Base-by-base conservation (phyloP, 208 protist species). In the Histomonas meleagridis region DNA sequence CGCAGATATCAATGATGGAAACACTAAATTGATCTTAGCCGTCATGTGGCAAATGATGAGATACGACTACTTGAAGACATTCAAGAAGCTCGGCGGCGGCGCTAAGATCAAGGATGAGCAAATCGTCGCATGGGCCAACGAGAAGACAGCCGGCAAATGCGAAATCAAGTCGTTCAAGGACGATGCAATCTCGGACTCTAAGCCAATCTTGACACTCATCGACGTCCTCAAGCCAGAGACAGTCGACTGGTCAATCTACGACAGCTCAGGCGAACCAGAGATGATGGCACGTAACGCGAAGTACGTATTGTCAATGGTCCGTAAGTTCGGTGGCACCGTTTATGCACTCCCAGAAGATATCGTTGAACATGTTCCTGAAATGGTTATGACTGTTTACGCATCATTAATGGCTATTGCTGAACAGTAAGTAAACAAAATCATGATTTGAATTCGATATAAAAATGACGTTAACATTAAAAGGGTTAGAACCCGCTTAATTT, bases 331-430 rank as follows among this genome's bases (percentile, higher is more conserved):
- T 53, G 78, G 48, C 23, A 94, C 92, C 32, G 92, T 94, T 79
- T 94, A 94, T 92, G 70, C 92, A 7, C 91, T 95, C 23, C 94
- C 93, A 69, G 93, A 94, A 93, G 93, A 95, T 91, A 94, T 94
- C 62, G 57, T 93, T 46, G 93, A 94, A 53, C 62, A 94, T 43
- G 94, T 94, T n/a, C 91, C 92, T 38, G 94, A 94, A 76, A 93
- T 93, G 92, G 92, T 93, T 28, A 81, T 81, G 70, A 81, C 70
- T 38, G 70, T 81, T 7, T 81, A 81, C 51, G 70, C 70, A n/a
- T 81, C 70, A 12, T 43, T 81, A 51, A 81, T 81, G 70, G 70
- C 70, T 43, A 48, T 81, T n/a, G n/a, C n/a, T n/a, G n/a, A n/a
- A n/a, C n/a, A n/a, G n/a, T n/a, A n/a, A n/a, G n/a, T n/a, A n/a